Conservation (phyloP, 2,329 filamentous ascomycete species). For the Colletotrichum abscissum region DNA sequence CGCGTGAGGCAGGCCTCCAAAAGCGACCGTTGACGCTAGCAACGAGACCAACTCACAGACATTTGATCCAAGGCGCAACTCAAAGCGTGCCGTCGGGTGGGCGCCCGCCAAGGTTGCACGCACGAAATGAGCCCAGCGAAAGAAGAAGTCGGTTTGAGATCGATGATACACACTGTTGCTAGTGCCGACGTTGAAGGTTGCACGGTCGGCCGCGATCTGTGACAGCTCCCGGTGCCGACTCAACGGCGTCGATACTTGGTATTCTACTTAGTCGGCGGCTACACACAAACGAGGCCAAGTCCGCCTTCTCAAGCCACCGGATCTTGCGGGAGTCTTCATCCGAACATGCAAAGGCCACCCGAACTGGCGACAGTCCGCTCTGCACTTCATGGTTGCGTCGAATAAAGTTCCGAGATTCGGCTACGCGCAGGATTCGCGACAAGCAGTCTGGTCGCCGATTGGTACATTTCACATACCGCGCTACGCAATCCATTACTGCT, state of each 20-base stretch:
- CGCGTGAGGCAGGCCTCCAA: neutral
- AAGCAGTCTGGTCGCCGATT: neutral
- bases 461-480: neutral
- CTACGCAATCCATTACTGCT: neutral
- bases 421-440: neutral
- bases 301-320: no score
- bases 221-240: neutral
- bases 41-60: neutral
- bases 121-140: neutral
- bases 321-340: neutral
- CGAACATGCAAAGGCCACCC: neutral
- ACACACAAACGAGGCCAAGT: no score
- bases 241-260: neutral
- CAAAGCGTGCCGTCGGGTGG: neutral
- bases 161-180: neutral
- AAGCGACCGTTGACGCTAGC: neutral
- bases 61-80: neutral
- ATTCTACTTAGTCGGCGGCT: no score
- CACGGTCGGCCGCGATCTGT: neutral
- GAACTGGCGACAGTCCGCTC: neutral
- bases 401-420: neutral
- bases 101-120: neutral
- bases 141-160: neutral
- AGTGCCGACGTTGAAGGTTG: neutral
- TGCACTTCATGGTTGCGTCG: neutral